A percentile compares a stretch with the other conserved stretches of the same genome.
These are phyloP conservation scores for Corchorus capsularis DNA, from an alignment of 345 rosid species.

Conservation along the genomic window DNA sequence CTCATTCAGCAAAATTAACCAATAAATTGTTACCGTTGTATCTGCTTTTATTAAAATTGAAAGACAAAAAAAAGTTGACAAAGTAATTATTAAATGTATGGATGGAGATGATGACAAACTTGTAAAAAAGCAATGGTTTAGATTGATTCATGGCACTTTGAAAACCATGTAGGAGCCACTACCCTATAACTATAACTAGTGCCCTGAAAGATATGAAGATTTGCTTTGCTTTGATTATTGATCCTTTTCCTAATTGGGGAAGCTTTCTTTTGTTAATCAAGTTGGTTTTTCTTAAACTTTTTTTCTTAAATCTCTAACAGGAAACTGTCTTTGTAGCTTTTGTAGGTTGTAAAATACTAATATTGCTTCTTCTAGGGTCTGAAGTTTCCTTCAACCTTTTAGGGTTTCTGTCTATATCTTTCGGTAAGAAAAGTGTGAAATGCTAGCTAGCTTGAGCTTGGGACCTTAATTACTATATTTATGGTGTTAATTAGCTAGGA, in stretches of 20 bases:
- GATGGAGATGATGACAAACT: not conserved
- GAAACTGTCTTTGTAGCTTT: not conserved
- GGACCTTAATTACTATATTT: not conserved
- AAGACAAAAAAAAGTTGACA: not conserved
- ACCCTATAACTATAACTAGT: slow-evolving; percentile 5
- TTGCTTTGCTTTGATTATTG: not conserved
- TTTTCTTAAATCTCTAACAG: not conserved
- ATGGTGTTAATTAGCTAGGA: not conserved
- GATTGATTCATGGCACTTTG: not conserved
- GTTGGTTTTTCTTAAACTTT: slow-evolving; percentile 8
- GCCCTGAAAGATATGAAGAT: slow-evolving; percentile 7
- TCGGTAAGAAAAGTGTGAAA: slow-evolving; percentile 1
- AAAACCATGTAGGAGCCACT: not conserved
- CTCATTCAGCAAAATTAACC: not conserved
- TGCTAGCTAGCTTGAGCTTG: not conserved
- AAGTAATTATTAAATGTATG: not conserved
- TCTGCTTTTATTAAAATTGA: slow-evolving; percentile 11
- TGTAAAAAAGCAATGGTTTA: not conserved
- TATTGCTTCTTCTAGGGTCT: not conserved
- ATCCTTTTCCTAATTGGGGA: slow-evolving; percentile 16
- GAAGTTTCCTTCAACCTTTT: too few species aligned
- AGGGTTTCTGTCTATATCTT: not conserved
- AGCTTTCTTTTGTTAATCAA: slow-evolving; percentile 12
- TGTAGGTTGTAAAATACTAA: not conserved
- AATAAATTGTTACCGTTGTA: not conserved